phyloP scores from a whole-genome alignment of 768 basidiomycete genomes.

The Filobasidium floriforme region DNA sequence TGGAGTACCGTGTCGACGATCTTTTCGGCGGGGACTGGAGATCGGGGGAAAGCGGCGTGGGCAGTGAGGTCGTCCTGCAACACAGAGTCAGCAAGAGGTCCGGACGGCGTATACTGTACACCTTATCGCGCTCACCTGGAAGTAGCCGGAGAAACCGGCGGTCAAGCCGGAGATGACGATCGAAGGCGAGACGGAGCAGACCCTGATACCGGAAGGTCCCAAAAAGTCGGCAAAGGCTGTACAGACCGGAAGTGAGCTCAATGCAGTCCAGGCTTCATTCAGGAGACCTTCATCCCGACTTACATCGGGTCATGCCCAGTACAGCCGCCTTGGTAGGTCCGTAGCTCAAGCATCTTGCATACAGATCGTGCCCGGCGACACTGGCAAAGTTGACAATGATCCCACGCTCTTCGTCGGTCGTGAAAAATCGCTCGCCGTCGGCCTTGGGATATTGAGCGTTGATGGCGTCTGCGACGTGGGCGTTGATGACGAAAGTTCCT shows the following conservation, averaged over 20 bases:
- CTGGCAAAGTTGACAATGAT: conserved; percentile 42
- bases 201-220: conserved; percentile 39
- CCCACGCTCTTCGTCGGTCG: conserved; percentile 37
- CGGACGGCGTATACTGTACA: neutral
- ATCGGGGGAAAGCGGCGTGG: conserved; percentile 28
- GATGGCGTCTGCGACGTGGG: conserved; percentile 40
- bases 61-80: conserved; percentile 20
- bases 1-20: conserved; percentile 12
- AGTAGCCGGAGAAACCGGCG: conserved; percentile 13
- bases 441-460: conserved; percentile 34
- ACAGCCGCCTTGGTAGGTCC: conserved; percentile 39
- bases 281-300: neutral
- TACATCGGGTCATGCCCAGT: conserved; percentile 33
- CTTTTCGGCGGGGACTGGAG: conserved; percentile 20
- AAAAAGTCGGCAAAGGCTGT: conserved; percentile 34
- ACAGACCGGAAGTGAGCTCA: conserved; percentile 3
- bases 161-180: conserved; percentile 25
- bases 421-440: conserved; percentile 29
- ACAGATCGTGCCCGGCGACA: no score
- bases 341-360: conserved; percentile 37
- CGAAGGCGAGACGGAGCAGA: conserved; percentile 38
- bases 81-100: conserved; percentile 3
- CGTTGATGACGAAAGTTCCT: conserved; percentile 40
- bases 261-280: neutral
- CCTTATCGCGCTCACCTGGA: neutral